Evolutionary conservation across 257 asterid species (phyloP).

Genomic region (Sherardia arvensis): DNA sequence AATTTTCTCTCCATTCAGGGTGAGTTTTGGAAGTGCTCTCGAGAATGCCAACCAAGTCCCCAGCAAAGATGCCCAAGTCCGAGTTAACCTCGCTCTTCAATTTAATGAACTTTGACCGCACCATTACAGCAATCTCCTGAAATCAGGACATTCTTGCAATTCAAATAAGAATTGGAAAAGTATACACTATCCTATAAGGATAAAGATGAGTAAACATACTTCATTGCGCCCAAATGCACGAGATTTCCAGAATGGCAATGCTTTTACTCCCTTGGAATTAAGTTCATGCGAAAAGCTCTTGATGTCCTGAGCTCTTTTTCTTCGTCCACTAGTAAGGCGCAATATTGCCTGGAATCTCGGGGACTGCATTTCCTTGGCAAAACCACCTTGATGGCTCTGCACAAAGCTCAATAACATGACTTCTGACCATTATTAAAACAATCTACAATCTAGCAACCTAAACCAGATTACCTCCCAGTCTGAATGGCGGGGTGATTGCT

Average conservation of each 20-base stretch:
- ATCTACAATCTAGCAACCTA: neutral
- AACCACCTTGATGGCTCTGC: slow-evolving; percentile 68
- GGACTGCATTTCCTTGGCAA: slow-evolving; percentile 86
- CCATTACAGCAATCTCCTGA: slow-evolving; percentile 74
- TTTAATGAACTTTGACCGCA: slow-evolving; percentile 73
- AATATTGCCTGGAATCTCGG: slow-evolving; percentile 92
- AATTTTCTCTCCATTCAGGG: slow-evolving; percentile 56
- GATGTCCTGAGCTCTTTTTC: slow-evolving; percentile 52
- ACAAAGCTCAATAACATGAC: slow-evolving; percentile 21
- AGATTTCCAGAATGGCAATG: slow-evolving; percentile 94
- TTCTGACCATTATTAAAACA: neutral
- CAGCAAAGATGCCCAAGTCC: slow-evolving; percentile 83
- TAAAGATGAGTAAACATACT: slow-evolving; percentile 48
- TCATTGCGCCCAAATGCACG: slow-evolving; percentile 81
- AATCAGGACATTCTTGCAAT: slow-evolving; percentile 8
- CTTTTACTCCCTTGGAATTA: slow-evolving; percentile 83
- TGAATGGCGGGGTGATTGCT: slow-evolving; percentile 39
- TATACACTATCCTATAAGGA: slow-evolving; percentile 8
- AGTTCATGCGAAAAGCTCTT: slow-evolving; percentile 97
- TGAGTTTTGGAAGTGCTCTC: slow-evolving; percentile 61
- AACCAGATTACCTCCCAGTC: slow-evolving; percentile 49
- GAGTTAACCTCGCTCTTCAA: slow-evolving; percentile 75
- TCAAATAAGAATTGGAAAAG: slow-evolving; percentile 1
- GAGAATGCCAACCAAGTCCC: slow-evolving; percentile 72
- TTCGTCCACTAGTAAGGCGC: slow-evolving; percentile 77